Base-by-base conservation (phyloP, 768 basidiomycete species). In the Serendipita indica region DNA sequence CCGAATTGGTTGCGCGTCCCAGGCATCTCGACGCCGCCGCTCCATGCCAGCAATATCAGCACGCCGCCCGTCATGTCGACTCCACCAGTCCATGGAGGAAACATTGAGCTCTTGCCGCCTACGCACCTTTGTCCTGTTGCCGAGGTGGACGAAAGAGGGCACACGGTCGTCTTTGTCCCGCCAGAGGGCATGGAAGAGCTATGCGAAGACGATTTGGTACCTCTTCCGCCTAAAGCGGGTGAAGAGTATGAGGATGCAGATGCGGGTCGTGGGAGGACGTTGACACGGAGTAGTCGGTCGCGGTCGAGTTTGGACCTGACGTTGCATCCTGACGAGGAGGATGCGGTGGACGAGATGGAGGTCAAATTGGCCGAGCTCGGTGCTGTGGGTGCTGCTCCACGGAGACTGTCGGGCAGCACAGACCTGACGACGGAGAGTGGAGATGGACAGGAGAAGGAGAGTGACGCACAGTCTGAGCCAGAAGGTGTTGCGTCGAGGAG, bases 161-260 rank as follows among this genome's bases (percentile, higher is more conserved):
- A 10, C 22, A 54, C 20, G 22, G 30, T 54, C 3, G 49, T 54
- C 16, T 54, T 54, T n/a, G 49, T 54, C 20, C 49, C 49, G n/a
- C 49, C 49, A 27, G 22, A 10, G 20, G 49, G 49, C 5, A 54
- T 54, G 49, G 49, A 54, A 30, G 49, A 54, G n/a, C 49, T 54
- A 1, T 25, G 30, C 20, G 49, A 54, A 27, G 49, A 54, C n/a
- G 49, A 25, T 27, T 27, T 54, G 32, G 41, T 43, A 6, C 41
- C 41, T 6, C 18, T 43, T n/a, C 18, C 18, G 16, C 41, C 41
- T 18, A 43, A 43, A 1, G 41, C 18, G n/a, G n/a, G n/a, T n/a
- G n/a, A n/a, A n/a, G n/a, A n/a, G n/a, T n/a, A n/a, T n/a, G n/a
- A n/a, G n/a, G n/a, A n/a, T n/a, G n/a, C n/a, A 6, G 41, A 43